phyloP scores from a whole-genome alignment of 495 filamentous ascomycete genomes.

The Xylaria palmicola region DNA sequence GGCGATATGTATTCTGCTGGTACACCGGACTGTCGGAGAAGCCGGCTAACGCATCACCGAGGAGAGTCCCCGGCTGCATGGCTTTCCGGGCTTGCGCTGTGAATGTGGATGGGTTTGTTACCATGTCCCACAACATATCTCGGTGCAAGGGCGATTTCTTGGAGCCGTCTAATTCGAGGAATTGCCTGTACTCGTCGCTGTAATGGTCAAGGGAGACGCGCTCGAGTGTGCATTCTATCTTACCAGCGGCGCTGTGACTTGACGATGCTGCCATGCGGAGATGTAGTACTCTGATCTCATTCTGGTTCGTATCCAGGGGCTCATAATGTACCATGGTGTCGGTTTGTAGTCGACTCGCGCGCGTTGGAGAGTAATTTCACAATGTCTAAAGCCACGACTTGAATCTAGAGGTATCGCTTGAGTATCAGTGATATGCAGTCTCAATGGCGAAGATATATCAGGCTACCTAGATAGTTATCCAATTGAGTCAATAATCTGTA shows the following conservation, averaged over 20 bases:
- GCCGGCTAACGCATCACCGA: neutral
- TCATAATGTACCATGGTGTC: neutral
- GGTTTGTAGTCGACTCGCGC: too few relatives aligned
- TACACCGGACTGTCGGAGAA: neutral
- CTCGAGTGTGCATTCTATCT: neutral
- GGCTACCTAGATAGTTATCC: too few relatives aligned
- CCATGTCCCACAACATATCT: neutral
- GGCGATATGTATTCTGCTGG: neutral
- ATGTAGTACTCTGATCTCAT: neutral
- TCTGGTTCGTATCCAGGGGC: neutral
- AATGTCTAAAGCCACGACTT: neutral
- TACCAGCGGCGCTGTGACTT: neutral
- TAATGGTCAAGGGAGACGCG: neutral
- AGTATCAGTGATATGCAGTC: too few relatives aligned
- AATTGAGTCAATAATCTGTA: too few relatives aligned
- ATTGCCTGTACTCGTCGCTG: neutral
- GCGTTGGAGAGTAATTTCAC: neutral
- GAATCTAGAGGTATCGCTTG: too few relatives aligned
- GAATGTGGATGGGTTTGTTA: neutral
- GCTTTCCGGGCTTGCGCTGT: neutral
- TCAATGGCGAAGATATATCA: too few relatives aligned
- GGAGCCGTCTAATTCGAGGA: neutral
- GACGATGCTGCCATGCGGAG: neutral
- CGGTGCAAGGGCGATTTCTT: neutral
- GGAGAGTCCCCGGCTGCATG: neutral